phyloP scores from a whole-genome alignment of 2,329 filamentous ascomycete genomes.

The Aspergillus flavus region DNA sequence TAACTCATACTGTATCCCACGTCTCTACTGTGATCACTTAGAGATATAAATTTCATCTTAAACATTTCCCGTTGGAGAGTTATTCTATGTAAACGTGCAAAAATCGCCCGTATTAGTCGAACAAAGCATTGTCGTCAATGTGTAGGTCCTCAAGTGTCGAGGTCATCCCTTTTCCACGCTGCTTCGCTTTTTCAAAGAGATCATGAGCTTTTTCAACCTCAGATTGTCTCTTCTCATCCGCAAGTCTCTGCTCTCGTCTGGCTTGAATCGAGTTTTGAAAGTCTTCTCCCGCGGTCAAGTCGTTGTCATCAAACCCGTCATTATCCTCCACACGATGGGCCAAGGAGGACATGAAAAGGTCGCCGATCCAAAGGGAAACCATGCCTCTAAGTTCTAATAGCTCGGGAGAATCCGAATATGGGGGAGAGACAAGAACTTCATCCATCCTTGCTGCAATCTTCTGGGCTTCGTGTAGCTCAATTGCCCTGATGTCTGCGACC shows the following conservation, averaged over 20 bases:
- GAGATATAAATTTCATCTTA: neutral
- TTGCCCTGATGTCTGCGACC: constrained; percentile 44
- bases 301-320: constrained; percentile 18
- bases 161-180: constrained; percentile 33
- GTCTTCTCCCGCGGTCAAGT: constrained; percentile 24
- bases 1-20: neutral
- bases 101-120: neutral
- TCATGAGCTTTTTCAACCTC: constrained; percentile 37
- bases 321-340: constrained; percentile 21
- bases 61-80: neutral
- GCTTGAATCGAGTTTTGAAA: constrained; percentile 30
- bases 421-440: constrained; percentile 66
- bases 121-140: constrained; percentile 24
- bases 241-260: constrained; percentile 35
- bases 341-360: constrained; percentile 55
- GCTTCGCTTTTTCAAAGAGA: constrained; percentile 38
- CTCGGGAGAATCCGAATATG: constrained; percentile 68
- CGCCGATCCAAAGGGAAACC: constrained; percentile 73
- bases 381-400: constrained; percentile 73
- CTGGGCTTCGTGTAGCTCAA: constrained; percentile 62
- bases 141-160: constrained; percentile 34
- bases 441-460: constrained; percentile 72
- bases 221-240: constrained; percentile 34
- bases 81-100: neutral
- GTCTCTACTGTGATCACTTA: neutral